phyloP scores from a whole-genome alignment of 306 rosid genomes.

The Malus fusca region DNA sequence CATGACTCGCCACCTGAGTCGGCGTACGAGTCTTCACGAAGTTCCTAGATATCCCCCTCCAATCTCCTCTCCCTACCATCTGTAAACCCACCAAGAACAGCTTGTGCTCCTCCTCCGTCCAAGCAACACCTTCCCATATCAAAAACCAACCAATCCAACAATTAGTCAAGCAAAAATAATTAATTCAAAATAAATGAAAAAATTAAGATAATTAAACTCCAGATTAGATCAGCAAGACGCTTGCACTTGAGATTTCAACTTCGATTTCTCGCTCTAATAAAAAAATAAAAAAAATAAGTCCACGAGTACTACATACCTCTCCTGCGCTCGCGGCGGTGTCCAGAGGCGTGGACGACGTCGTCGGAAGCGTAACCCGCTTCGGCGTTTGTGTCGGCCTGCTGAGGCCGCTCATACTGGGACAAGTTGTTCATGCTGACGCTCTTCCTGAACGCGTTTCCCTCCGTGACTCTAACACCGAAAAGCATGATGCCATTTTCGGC shows the following conservation, averaged over 20 bases:
- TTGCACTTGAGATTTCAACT: not conserved
- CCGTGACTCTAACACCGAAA: slow-evolving; percentile 68
- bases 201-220: not conserved
- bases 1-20: slow-evolving; percentile 92
- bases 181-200: not conserved
- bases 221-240: not conserved
- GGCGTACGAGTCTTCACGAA: slow-evolving; percentile 88
- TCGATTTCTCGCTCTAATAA: not conserved
- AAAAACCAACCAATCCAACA: not conserved
- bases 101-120: slow-evolving; percentile 90
- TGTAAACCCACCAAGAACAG: slow-evolving; percentile 69
- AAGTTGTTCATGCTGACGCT: slow-evolving; percentile 86
- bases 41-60: slow-evolving; percentile 95
- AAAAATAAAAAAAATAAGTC: not conserved
- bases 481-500: slow-evolving; percentile 52
- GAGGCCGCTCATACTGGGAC: slow-evolving; percentile 53
- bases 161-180: not conserved
- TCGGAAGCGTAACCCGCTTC: slow-evolving; percentile 90
- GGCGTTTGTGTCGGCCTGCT: slow-evolving; percentile 38
- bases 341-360: slow-evolving; percentile 75
- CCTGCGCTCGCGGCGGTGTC: slow-evolving; percentile 68
- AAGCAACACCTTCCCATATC: slow-evolving; percentile 49
- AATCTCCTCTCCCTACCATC: slow-evolving; percentile 83
- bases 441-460: slow-evolving; percentile 44
- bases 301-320: slow-evolving; percentile 36